Evolutionary conservation across 257 asterid species (phyloP).

Genomic region (Solanum peruvianum): DNA sequence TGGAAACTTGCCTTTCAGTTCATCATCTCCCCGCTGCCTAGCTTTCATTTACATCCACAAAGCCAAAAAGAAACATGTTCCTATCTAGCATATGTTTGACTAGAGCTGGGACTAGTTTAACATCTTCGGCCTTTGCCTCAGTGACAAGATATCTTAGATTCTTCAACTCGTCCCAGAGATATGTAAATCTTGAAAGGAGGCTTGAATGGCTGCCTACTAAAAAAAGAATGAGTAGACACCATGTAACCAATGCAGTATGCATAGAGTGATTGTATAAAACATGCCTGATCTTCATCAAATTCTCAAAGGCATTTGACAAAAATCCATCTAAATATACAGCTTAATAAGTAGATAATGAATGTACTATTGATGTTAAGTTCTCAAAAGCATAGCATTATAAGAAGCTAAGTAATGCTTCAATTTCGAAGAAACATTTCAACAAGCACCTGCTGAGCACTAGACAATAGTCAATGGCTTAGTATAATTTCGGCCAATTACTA

Average conservation of each 20-base stretch:
- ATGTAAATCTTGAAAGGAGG: constrained; percentile 66
- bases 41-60: constrained; percentile 46
- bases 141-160: constrained; percentile 33
- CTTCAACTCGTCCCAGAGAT: constrained; percentile 52
- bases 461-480: neutral
- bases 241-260: constrained; percentile 50
- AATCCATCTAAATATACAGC: neutral
- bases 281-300: constrained; percentile 37
- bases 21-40: constrained; percentile 50
- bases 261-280: constrained; percentile 82
- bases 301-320: neutral
- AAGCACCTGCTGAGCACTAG: neutral
- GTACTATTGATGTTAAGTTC: neutral
- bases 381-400: neutral
- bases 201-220: constrained; percentile 56
- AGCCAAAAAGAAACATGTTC: constrained; percentile 65
- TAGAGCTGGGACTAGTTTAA: constrained; percentile 38
- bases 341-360: neutral
- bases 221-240: constrained; percentile 35
- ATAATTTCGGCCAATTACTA: neutral
- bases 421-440: neutral
- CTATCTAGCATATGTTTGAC: constrained; percentile 54
- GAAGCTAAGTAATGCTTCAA: neutral
- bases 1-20: constrained; percentile 50
- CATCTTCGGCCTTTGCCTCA: constrained; percentile 37